A percentile compares a stretch with the other conserved stretches of the same genome.
Conservation (phyloP, 768 basidiomycete genomes). For the Auricularia sp. region DNA sequence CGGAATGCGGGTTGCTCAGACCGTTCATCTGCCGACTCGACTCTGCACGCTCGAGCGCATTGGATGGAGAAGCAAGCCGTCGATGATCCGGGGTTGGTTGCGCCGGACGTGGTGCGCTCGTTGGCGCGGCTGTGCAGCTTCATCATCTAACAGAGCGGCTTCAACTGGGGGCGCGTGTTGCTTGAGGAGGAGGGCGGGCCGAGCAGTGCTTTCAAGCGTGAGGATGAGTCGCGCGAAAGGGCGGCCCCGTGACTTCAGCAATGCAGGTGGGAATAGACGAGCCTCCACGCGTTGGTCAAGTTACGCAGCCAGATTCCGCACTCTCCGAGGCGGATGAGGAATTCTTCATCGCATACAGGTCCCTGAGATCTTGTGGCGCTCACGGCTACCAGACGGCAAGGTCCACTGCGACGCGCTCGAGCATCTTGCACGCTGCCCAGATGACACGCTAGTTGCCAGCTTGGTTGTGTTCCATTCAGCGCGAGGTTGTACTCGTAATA, state of each 20-base stretch:
- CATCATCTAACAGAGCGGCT: constrained; percentile 89
- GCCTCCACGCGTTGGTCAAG: no score
- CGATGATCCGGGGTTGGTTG: constrained; percentile 27
- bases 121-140: constrained; percentile 64
- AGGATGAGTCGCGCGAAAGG: constrained; percentile 87
- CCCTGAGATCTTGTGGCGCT: no score
- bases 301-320: no score
- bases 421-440: no score
- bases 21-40: constrained; percentile 29
- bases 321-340: no score
- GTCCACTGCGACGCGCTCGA: no score
- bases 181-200: constrained; percentile 39
- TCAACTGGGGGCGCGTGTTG: constrained; percentile 86
- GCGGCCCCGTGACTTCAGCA: constrained; percentile 42
- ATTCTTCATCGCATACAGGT: no score
- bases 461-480: no score
- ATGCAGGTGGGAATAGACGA: constrained; percentile 48
- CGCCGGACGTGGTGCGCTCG: constrained; percentile 51
- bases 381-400: no score
- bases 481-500: no score
- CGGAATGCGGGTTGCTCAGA: constrained; percentile 18
- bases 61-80: constrained; percentile 19
- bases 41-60: constrained; percentile 35
- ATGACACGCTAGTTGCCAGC: no score
- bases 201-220: constrained; percentile 67